A percentile compares a stretch with the other conserved stretches of the same genome.
These are phyloP conservation scores for Cladobotryum mycophilum DNA, from an alignment of 2,329 filamentous ascomycete species.

Conservation along the genomic window DNA sequence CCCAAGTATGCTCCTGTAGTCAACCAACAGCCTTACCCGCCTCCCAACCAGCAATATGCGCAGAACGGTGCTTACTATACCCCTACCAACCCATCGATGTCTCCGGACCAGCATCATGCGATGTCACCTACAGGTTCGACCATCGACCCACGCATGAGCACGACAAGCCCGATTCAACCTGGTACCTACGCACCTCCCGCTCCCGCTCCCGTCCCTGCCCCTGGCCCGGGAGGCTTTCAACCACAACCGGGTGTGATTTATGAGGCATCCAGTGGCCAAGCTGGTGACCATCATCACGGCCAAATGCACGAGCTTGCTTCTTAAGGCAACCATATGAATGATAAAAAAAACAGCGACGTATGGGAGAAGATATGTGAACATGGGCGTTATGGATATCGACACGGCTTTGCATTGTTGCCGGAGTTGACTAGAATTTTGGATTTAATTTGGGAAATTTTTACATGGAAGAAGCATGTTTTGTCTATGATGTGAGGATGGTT, in stretches of 20 bases:
- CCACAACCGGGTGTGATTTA: constrained; percentile 25
- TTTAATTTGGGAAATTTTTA: no score
- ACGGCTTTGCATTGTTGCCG: constrained; percentile 6
- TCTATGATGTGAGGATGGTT: no score
- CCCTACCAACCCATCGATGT: constrained; percentile 1
- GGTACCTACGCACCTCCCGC: constrained; percentile 15
- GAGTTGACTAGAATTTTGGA: constrained; percentile 6
- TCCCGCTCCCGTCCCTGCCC: neutral
- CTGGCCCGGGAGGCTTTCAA: constrained; percentile 12
- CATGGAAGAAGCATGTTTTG: no score
- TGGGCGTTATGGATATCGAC: constrained; percentile 3
- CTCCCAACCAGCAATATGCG: constrained; percentile 17
- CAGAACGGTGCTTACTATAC: neutral
- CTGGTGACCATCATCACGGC: constrained; percentile 30
- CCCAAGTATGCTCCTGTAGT: constrained; percentile 18
- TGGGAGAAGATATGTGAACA: neutral
- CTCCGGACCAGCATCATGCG: neutral
- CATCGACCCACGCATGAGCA: constrained; percentile 18
- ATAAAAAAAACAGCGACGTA: neutral
- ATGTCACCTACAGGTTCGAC: constrained; percentile 1
- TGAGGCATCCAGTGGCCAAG: constrained; percentile 30
- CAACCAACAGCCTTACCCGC: constrained; percentile 15
- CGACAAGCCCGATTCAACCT: constrained; percentile 14
- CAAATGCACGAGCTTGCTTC: constrained; percentile 37
- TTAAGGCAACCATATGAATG: neutral